Conservation (phyloP, 345 rosid genomes). For the Melaleuca alternifolia region DNA sequence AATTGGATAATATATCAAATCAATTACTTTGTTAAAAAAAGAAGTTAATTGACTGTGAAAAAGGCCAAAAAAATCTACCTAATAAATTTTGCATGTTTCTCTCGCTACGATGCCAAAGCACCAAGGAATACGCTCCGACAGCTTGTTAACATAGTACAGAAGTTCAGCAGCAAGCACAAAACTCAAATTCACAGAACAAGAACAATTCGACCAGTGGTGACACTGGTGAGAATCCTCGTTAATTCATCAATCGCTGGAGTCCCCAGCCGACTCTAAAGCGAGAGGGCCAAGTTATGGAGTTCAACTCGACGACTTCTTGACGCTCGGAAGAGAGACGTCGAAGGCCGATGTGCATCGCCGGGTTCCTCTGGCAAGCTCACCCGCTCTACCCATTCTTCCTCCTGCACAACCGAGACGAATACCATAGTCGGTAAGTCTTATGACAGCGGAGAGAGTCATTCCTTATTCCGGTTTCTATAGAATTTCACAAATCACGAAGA, state of each 20-base stretch:
- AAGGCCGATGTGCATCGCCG: constrained; percentile 37
- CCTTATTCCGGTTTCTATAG: neutral
- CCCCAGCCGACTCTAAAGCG: neutral
- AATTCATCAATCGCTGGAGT: neutral
- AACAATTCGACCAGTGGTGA: neutral
- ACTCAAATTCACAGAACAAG: neutral
- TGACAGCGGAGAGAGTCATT: neutral
- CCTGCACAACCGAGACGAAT: constrained; percentile 76
- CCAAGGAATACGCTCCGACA: too few species aligned
- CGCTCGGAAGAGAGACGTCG: neutral
- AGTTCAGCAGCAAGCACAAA: neutral
- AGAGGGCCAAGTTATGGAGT: neutral
- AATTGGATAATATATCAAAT: too few species aligned
- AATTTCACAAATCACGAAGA: neutral
- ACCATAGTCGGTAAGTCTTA: constrained; percentile 33
- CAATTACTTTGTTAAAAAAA: too few species aligned
- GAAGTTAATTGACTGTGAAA: too few species aligned
- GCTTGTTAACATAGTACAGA: neutral
- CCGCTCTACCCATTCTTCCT: constrained; percentile 56
- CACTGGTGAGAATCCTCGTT: neutral
- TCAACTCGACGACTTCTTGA: neutral
- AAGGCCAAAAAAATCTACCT: too few species aligned
- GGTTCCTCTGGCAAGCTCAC: constrained; percentile 66
- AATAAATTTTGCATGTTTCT: too few species aligned
- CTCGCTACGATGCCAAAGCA: too few species aligned